Evolutionary conservation across 2,329 filamentous ascomycete genomes (phyloP).

Genomic region (Pseudogymnoascus sp.): DNA sequence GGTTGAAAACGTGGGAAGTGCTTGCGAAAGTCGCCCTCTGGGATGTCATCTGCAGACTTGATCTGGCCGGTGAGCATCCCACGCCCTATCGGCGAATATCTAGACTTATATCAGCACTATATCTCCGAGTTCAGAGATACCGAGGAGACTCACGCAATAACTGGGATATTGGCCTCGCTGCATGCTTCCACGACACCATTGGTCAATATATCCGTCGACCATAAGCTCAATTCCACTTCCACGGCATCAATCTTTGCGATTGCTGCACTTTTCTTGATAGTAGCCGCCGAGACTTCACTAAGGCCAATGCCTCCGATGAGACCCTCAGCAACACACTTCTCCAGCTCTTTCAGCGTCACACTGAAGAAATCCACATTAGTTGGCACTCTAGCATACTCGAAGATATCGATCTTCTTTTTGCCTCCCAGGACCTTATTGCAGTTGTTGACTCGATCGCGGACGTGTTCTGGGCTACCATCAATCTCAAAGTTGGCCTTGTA

Average conservation of each 20-base stretch:
- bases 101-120: constrained; percentile 16
- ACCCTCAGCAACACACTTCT: constrained; percentile 28
- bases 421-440: constrained; percentile 38
- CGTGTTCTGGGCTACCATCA: constrained; percentile 43
- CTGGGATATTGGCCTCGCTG: constrained; percentile 56
- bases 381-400: constrained; percentile 28
- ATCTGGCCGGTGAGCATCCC: constrained; percentile 50
- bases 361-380: background rate
- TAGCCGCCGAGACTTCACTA: constrained; percentile 36
- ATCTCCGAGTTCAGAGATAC: background rate
- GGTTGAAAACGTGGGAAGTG: constrained; percentile 56
- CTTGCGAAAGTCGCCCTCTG: constrained; percentile 46
- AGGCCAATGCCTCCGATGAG: constrained; percentile 39
- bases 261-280: constrained; percentile 34
- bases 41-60: constrained; percentile 46
- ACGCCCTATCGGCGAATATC: constrained; percentile 62
- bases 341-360: constrained; percentile 23
- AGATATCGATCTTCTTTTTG: constrained; percentile 43
- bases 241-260: constrained; percentile 38
- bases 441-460: constrained; percentile 50
- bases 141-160: constrained; percentile 45
- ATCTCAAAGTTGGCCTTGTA: constrained; percentile 31
- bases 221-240: constrained; percentile 40
- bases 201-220: constrained; percentile 29
- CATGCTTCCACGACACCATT: constrained; percentile 42